Evolutionary conservation across 2,329 filamentous ascomycete species (phyloP), one percentile per base, ranked within the genome.

Genomic region (Xylaria sp.): DNA sequence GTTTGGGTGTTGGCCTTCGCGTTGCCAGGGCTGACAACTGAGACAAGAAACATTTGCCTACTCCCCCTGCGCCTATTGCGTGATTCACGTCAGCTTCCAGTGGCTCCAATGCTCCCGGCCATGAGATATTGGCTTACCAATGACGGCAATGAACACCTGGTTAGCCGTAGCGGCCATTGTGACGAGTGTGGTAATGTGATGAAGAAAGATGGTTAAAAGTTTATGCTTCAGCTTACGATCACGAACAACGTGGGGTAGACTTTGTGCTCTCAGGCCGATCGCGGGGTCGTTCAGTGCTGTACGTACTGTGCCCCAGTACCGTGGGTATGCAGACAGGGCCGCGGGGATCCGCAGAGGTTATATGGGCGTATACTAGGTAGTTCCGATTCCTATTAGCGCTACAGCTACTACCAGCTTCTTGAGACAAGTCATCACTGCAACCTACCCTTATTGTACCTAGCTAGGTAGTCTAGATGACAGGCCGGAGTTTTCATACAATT

Each of bases 1-100:
- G 84, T 76, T 88, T 87, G 54, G 87, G 87, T 6, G 86, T 84
- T 41, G 89, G 85, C 38, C 87, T 87, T 64, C 90, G 87, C 66
- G 84, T 80, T 51, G 86, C 83, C 62, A 95, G 85, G 63, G 80
- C 75, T 67, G 89, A 82, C 60, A 98, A 87, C 78, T 98, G 95
- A 68, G 83, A 82, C 66, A 98, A 86, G 83, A 98, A 97, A 79
- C 87, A 87, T 78, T 93, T 93, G 73, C 95, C 95, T 64, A 98
- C 95, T 67, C 94, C 94, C 70, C 95, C 95, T 71, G 90, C 91
- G 73, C 95, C 93, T 96, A 73, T 67, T 69, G 13, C 58, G 57
- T 62, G 35, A 65, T 38, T 19, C 33, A 44, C 21, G 48, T 66
- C 31, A 67, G 60, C 44, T 58, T n/a, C 33, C 6, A 27, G 43